Evolutionary conservation across 2,329 filamentous ascomycete species (phyloP), one percentile per base, ranked within the genome.

Genomic region (Bipolaris oryzae): DNA sequence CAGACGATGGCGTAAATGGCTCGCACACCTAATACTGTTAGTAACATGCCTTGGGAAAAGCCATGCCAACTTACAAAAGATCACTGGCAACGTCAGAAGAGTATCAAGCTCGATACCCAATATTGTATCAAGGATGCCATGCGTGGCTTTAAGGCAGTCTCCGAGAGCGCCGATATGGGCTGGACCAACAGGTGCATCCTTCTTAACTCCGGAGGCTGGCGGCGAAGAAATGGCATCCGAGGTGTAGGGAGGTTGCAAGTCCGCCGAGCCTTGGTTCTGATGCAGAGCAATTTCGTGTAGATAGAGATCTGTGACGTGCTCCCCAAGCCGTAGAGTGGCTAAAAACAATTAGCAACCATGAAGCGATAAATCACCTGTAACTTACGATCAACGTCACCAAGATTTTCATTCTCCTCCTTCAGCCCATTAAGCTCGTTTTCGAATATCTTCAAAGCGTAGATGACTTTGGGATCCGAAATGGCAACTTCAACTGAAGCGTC

Each of bases 1-100:
- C 85, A 81, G 5, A 86, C 82, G 20, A 84, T 78, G 13, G 84
- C 81, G 64, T 86, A 86, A 10, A 83, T 81, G 44, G 81, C 79
- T 35, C 84, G 80, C 16, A 85, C 82, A 66, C 84, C 75, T 77
- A 42, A 2, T 13, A 1, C 35, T 5, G 20, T 63, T 54, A 62
- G 50, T 7, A 69, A 43, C 61, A 69, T 5, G 70, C 56, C 13
- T 10, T 3, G n/a, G 5, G 11, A 10, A 16, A 1, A 13, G 21
- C 1, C 3, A 25, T 1, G 21, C 5, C 11, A 10, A 66, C 75
- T 68, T 62, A 77, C 76, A 77, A 43, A 81, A 79, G 44, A 81
- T 79, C 7, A 77, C 74, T 46, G 81, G 81, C 4, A 82, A 61
- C 0, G 74, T 74, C 28, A 77, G 69, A 28, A 81, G 71, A 2